Base-by-base conservation (phyloP, 1,284 basidiomycete species). In the Cutaneotrichosporon cavernicola region DNA sequence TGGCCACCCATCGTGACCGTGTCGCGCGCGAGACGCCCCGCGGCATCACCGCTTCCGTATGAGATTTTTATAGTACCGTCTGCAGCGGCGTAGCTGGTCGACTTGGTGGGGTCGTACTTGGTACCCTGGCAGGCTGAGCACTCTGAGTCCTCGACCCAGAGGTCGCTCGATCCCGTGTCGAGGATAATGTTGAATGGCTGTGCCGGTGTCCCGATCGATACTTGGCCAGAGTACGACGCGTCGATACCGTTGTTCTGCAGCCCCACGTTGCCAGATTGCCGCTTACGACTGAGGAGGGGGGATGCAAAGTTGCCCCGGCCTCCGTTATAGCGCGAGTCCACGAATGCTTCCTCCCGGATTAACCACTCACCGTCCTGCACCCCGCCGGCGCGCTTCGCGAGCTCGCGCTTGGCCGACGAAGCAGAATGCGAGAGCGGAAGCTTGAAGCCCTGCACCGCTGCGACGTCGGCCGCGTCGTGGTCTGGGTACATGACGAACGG, bases 1-100 rank as follows among this genome's bases (percentile, higher is more conserved):
- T 91, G 93, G 3, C 90, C 91, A 2, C 88, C 91, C 85, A 94
- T 88, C 70, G 89, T 85, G 9, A 95, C 86, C 1, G 82, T 80
- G 68, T 97, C 95, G 26, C 83, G 74, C 0, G 83, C 91, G 5
- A 96, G 85, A 4, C 74, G 73, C 14, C 95, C 95, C 0, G 81
- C 73, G 0, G 90, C 93, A 43, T 83, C 79, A 5, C 94, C 95
- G 43, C 86, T 88, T 14, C 80, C 80, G 59, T 81, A 81, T 18
- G 71, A 67, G 61, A 81, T 80, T 22, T 65, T 63, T 60, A 80
- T 80, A 0, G 67, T 36, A n/a, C 65, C 63, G 31, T 71, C 73
- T 31, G 70, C 50, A 56, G 70, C 64, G 51, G 64, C 58, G 62
- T 49, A 69, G 13, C 65, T 60, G 21, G 66, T 64, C 43, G 70